Evolutionary conservation across 768 basidiomycete species (phyloP), one percentile per base, ranked within the genome.

Genomic region (Lactifluus volemus): DNA sequence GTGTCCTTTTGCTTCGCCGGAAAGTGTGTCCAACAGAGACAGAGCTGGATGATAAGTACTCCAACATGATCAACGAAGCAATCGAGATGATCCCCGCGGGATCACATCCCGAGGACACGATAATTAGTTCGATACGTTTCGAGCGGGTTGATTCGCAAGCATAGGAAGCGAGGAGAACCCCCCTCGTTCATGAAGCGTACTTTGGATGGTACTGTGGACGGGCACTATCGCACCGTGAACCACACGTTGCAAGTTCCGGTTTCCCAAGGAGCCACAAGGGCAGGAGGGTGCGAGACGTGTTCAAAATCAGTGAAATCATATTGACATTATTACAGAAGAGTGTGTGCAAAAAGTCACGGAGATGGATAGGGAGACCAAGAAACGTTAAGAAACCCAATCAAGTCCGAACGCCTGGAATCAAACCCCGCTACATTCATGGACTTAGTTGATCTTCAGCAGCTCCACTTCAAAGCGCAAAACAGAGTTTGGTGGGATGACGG

Each of bases 391-490:
- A 59, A 50, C 64, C 64, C 38, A 63, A 53, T 51, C 53, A 53
- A 56, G 64, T 60, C 62, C 64, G 39, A 52, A 53, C 32, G 39
- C 52, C 32, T 29, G 62, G 56, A 57, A 53, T 32, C 47, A 53
- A 59, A 25, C 42, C 53, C 53, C 50, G 48, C 51, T 19, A 32
- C 29, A 42, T n/a, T 55, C 38, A 55, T 53, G 8, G 53, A 30
- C 54, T 73, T 69, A 76, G 67, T 76, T 84, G 76, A 93, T 91
- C 71, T 80, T 77, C 60, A 92, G 63, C 51, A 95, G 78, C 74
- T 94, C 89, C 55, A 95, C 89, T 73, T 92, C 89, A 69, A 94
- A 94, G 63, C 73, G 79, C 71, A 95, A 79, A 12, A 80, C 84
- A 5, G 88, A 70, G 70, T 92, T 84, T 66, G 86, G 70, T 12